Conservation (phyloP, 495 filamentous ascomycete species). For the Annulohypoxylon bovei region DNA sequence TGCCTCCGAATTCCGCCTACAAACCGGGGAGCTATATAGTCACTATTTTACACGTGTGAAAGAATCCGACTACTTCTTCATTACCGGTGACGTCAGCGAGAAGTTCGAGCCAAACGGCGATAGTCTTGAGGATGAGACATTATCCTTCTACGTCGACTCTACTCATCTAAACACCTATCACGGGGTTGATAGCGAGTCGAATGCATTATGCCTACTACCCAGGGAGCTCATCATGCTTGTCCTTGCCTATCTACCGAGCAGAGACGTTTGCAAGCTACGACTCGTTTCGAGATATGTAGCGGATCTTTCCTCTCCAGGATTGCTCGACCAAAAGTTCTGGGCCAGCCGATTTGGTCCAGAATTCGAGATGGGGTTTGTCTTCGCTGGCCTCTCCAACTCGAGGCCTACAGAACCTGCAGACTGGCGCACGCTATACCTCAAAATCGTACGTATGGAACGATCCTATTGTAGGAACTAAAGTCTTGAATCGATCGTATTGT, state of each 20-base stretch:
- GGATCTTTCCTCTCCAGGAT: not conserved
- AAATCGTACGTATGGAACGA: not conserved
- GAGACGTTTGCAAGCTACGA: constrained; percentile 16
- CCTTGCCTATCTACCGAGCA: constrained; percentile 15
- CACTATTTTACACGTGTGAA: constrained; percentile 2
- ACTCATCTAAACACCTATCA: not conserved
- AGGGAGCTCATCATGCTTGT: constrained; percentile 20
- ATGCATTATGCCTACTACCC: constrained; percentile 16
- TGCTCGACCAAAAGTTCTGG: constrained; percentile 14
- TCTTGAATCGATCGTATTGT: not conserved
- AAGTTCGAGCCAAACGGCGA: constrained; percentile 11
- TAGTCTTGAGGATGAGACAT: constrained; percentile 6
- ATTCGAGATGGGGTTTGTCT: constrained; percentile 17
- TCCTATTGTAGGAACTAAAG: not conserved
- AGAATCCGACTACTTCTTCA: constrained; percentile 1
- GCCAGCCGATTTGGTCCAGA: constrained; percentile 12
- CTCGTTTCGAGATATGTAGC: constrained; percentile 21
- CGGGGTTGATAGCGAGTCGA: not conserved
- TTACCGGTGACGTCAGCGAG: constrained; percentile 5
- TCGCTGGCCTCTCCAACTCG: constrained; percentile 8
- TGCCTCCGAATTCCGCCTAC: not conserved
- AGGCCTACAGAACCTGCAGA: constrained; percentile 4
- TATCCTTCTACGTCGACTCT: not conserved
- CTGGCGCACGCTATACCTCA: constrained; percentile 14
- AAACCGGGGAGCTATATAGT: not conserved